Conservation (phyloP, 2,329 filamentous ascomycete genomes). For the Pseudodiploospora longispora region DNA sequence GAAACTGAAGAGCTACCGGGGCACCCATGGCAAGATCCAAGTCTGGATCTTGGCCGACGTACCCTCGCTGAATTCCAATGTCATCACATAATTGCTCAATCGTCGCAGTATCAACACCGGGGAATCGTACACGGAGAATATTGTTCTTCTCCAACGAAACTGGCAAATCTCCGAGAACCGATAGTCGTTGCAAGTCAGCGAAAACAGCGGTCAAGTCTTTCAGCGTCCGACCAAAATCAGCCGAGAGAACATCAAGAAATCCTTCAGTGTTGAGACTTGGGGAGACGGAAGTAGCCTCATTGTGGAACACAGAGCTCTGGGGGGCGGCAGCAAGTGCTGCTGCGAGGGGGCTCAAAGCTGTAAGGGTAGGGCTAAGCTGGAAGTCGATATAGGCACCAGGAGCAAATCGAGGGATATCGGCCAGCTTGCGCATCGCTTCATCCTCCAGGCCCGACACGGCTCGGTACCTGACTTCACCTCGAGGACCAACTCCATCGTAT, state of each 20-base stretch:
- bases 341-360: constrained; percentile 68
- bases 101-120: constrained; percentile 76
- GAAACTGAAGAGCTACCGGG: constrained; percentile 72
- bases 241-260: constrained; percentile 74
- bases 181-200: constrained; percentile 71
- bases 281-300: constrained; percentile 31
- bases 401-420: constrained; percentile 42
- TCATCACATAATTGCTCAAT: constrained; percentile 82
- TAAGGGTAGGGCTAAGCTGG: constrained; percentile 78
- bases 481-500: constrained; percentile 68
- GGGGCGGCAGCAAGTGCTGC: constrained; percentile 41
- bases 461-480: constrained; percentile 73
- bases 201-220: constrained; percentile 75
- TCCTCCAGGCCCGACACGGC: constrained; percentile 68
- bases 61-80: constrained; percentile 71
- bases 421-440: constrained; percentile 61
- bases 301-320: constrained; percentile 35
- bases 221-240: constrained; percentile 79
- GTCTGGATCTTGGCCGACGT: constrained; percentile 67
- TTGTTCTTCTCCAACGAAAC: constrained; percentile 62
- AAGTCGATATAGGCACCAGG: constrained; percentile 87
- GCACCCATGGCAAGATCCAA: constrained; percentile 62
- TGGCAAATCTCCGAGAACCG: constrained; percentile 73
- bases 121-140: constrained; percentile 74
- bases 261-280: constrained; percentile 72